These are phyloP conservation scores for Solanum peruvianum DNA, from an alignment of 257 asterid species.

Conservation along the genomic window DNA sequence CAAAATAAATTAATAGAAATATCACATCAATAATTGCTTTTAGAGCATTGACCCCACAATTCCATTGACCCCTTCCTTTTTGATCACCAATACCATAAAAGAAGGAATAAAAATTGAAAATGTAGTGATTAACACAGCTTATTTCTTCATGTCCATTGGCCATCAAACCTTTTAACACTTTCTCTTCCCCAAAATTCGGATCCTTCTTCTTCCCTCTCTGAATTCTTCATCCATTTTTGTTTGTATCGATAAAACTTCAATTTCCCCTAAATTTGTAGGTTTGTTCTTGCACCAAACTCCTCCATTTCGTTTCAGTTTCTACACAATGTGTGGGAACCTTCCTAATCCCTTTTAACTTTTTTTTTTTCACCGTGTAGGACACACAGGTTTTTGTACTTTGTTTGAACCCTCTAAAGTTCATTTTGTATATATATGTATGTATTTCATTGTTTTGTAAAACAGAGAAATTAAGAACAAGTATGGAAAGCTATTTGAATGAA, in stretches of 20 bases:
- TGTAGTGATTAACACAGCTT: neutral
- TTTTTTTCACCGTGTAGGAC: neutral
- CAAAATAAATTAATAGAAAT: neutral
- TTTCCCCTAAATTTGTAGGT: neutral
- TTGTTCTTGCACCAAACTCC: neutral
- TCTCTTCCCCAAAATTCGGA: neutral
- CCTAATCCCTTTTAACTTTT: neutral
- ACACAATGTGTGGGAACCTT: neutral
- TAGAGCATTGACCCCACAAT: neutral
- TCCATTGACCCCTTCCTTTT: neutral
- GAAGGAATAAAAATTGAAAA: neutral
- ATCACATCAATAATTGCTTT: neutral
- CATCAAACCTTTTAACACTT: neutral
- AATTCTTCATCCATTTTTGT: neutral
- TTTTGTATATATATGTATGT: neutral
- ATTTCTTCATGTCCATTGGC: neutral
- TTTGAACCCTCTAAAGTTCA: neutral
- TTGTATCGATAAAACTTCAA: neutral
- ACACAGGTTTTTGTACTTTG: neutral
- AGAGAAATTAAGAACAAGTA: neutral
- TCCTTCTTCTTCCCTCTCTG: neutral
- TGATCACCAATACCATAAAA: neutral
- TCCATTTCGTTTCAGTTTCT: neutral
- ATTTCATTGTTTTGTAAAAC: neutral
- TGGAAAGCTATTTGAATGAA: conserved; percentile 5